Base-by-base conservation (phyloP, 306 rosid genomes). In the Cicer chorassanicum region DNA sequence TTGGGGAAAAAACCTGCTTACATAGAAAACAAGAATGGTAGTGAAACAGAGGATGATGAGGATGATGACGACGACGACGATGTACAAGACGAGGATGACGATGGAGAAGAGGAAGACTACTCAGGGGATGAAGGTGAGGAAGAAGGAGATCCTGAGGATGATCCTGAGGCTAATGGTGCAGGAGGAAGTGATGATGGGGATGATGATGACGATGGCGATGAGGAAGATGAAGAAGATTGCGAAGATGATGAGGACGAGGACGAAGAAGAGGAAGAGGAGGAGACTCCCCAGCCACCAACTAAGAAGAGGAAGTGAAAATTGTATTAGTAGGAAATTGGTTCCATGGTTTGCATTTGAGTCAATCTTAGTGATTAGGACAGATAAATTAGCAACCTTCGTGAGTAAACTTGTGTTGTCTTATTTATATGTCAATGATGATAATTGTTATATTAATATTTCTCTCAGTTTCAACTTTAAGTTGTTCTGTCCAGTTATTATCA, bases 11-110 rank as follows among this genome's bases (percentile, higher is more conserved):
- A 70, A 65, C 78, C 41, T 59, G 78, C 84, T 68, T 79, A 62
- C 66, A 67, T 65, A 7, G 82, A 78, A 78, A 91, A 88, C 86
- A 83, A 79, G 75, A 84, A 83, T 48, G 39, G 13, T 6, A 77
- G 84, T 70, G 91, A 84, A 66, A 81, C 88, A 6, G 92, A 86
- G 51, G 89, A 88, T 5, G 91, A 84, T 0, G 88, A 88, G 0
- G n/a, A n/a, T 16, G 86, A 84, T 0, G 89, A 85, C 0, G 87
- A 68, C 0, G 81, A 81, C 0, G 88, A 74, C 1, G 85, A 72
- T 4, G 88, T 48, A 42, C 85, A 53, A 19, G 78, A 57, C 7
- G 89, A 84, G 9, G 92, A 84, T 12, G 86, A 74, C 5, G 90
- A 77, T 7, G 90, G 76, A 1, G 88, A 82, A 0, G 89, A 73